A percentile compares a stretch with the other conserved stretches of the same genome.
These are phyloP conservation scores for Piper longum DNA, from an alignment of 164 flowering plant species.

Conservation along the genomic window DNA sequence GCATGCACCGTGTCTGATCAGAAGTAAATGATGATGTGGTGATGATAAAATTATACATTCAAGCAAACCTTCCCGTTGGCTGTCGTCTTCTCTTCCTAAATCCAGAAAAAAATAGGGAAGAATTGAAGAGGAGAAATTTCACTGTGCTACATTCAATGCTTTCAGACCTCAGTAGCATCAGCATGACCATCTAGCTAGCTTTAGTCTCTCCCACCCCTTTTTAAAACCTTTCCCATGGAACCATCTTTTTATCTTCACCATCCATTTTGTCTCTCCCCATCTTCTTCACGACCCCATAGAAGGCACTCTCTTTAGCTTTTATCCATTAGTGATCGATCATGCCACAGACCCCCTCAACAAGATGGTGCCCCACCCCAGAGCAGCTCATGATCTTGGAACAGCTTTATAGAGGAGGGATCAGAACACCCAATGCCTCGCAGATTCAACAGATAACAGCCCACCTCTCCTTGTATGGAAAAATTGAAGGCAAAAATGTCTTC, in stretches of 20 bases:
- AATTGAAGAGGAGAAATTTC: not conserved
- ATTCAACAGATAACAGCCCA: constrained; percentile 71
- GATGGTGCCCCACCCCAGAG: constrained; percentile 88
- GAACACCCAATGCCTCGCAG: constrained; percentile 58
- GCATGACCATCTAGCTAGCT: constrained; percentile 13
- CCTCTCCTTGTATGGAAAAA: constrained; percentile 58
- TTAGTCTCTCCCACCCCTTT: constrained; percentile 4
- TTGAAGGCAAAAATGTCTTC: constrained; percentile 81
- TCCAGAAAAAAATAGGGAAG: not conserved
- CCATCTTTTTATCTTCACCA: constrained; percentile 2
- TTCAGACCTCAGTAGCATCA: constrained; percentile 19
- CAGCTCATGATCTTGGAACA: constrained; percentile 79
- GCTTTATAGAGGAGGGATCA: constrained; percentile 51
- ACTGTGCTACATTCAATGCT: constrained; percentile 24
- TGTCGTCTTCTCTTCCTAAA: not conserved
- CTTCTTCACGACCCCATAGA: not conserved
- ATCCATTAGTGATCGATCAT: constrained; percentile 12
- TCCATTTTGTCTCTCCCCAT: constrained; percentile 14
- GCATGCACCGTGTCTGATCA: not conserved
- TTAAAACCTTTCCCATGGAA: constrained; percentile 9
- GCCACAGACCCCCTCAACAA: constrained; percentile 39
- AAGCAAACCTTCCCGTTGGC: not conserved
- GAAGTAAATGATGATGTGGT: not conserved
- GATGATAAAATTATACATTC: not conserved
- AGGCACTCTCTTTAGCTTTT: not conserved